Base-by-base conservation (phyloP, 805 yeast genomes). In the Saccharomyces kudriavzevii region DNA sequence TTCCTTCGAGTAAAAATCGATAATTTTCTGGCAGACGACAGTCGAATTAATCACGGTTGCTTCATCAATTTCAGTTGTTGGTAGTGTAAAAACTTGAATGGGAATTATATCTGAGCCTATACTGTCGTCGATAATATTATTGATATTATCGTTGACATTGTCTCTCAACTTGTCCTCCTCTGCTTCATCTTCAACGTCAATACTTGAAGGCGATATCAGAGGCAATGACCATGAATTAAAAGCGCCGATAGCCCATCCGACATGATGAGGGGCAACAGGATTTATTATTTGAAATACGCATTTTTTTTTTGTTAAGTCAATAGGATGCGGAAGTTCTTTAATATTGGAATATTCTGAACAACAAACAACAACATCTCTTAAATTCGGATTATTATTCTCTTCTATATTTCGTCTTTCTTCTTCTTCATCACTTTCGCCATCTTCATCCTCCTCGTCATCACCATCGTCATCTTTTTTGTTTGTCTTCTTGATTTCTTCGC, bases 161-260 rank as follows among this genome's bases (percentile, higher is more conserved):
- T 64, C 63, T 27, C 77, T 75, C 14, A 70, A 71, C 5, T 66
- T 66, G 47, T 71, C 74, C 30, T 72, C 76, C 29, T 68, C 71
- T 43, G 67, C 68, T 40, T 69, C 68, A 3, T 66, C 69, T 11
- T 58, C 46, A 2, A 50, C 45, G 3, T 60, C 63, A n/a, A 56
- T 58, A 17, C 50, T 20, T 28, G 57, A 51, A 11, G 55, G 47
- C 2, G 57, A 48, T 3, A 67, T 45, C n/a, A 61, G 54, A 2
- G 72, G 72, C 28, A 68, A 49, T n/a, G 54, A 58, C 65, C 72
- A 28, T 71, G 80, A 79, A 45, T 84, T 83, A 67, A 92, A 94
- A 1, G 96, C 85, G 0, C 98, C 99, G 3, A 90, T 80, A 0
- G 96, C 91, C 84, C 96, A 94, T 0, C 98, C 98, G 22, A 94